Evolutionary conservation across 495 filamentous ascomycete genomes (phyloP), one percentile per base, ranked within the genome.

Genomic region (Xylaria sp.): DNA sequence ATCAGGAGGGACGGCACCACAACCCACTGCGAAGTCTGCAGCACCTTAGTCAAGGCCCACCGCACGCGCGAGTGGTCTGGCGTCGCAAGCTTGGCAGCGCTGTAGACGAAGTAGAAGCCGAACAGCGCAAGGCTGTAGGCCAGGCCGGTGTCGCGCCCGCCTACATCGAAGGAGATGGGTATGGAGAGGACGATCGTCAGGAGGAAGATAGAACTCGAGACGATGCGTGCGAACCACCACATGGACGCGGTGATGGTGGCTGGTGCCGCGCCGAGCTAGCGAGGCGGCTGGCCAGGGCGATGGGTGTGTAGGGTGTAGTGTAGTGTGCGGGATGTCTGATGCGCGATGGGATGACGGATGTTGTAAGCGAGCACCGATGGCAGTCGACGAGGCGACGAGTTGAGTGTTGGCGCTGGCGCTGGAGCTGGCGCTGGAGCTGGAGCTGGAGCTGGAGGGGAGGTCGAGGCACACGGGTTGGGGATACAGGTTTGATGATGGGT

Each of bases 111-210:
- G 84, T 99, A 98, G 84, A 97, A 97, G 72, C 85, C 82, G 44
- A 94, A 91, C 24, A 99, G 87, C 15, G 93, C 89, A 50, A 97
- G 87, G 73, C 93, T 97, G 82, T 93, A 98, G 74, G 93, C 94
- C 74, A 99, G 88, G 73, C 96, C 96, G 80, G 93, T 95, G 72
- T 94, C 93, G 79, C 94, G 90, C 62, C 96, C 96, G 78, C 96
- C 96, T 76, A 99, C 94, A 85, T 99, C 96, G 82, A 98, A 99
- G 72, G 96, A 91, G 67, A 99, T 89, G 69, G 96, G 96, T 80
- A 98, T 93, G 63, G 93, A 96, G 75, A 97, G 89, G 78, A 99
- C 90, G 79, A 95, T 93, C 80, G 91, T 90, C 80, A 91, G 85
- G 73, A 99, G 88, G 83, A 97, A 97, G 81, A 92, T 80, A 78